Base-by-base conservation (phyloP, 2,329 filamentous ascomycete genomes). In the Beauveria sp. region DNA sequence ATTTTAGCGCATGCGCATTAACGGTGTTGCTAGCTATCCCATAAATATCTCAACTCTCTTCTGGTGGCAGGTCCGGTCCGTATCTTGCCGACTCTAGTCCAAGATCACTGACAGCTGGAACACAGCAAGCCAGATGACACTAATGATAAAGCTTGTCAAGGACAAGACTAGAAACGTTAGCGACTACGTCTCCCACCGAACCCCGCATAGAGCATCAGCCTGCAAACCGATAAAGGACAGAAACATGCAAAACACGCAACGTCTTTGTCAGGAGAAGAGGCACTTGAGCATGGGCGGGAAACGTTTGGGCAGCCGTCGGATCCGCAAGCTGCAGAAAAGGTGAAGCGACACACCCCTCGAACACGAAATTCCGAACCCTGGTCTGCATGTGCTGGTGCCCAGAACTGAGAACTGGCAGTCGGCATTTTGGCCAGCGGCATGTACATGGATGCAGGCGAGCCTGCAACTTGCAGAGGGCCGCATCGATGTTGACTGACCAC, bases 301-400 rank as follows among this genome's bases (percentile, higher is more conserved):
- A 4, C 46, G 40, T 44, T 51, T 59, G 57, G 47, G 57, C 48
- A 46, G 26, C 57, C 57, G 57, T 59, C 57, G 57, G 48, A 59
- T 47, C 57, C 34, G 14, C 9, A 41, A 46, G 26, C 41, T 53
- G 26, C 28, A 37, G 48, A 26, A 53, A 20, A 26, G n/a, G 14
- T 16, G 47, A 46, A 46, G 46, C 48, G 48, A 47, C 40, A 53
- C 57, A n/a, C 56, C 56, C 41, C 41, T 10, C 22, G 28, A 28
- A 34, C 34, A 40, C 22, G 26, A 22, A 30, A 16, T 37, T n/a
- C 46, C 18, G 34, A 50, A 30, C 56, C 56, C 40, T 12, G 54
- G n/a, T 24, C 40, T 59, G 40, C 56, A 44, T 28, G 28, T 58
- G 55, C 34, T 41, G 48, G 20, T 37, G 48, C 34, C 37, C 40